phyloP scores from a whole-genome alignment of 345 rosid species.

The Aquilaria sinensis region DNA sequence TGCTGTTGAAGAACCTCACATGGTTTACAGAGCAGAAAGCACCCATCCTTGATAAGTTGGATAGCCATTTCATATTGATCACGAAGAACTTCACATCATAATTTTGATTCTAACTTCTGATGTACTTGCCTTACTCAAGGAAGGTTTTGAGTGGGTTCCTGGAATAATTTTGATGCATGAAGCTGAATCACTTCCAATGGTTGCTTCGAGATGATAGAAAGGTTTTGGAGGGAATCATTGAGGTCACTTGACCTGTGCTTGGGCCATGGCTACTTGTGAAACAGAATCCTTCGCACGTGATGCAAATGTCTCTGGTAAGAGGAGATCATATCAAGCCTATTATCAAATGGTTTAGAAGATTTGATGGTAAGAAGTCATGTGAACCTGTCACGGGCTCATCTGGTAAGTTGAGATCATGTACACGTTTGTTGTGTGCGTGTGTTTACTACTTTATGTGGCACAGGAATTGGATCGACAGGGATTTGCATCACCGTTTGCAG shows the following conservation, averaged over 20 bases:
- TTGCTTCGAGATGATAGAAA: neutral
- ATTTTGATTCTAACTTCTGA: neutral
- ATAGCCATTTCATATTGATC: no score
- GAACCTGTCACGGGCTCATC: no score
- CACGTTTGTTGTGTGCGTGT: neutral
- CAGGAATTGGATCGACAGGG: no score
- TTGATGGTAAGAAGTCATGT: conserved; percentile 19
- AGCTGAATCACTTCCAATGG: neutral
- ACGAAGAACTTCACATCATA: neutral
- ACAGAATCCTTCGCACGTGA: conserved; percentile 13
- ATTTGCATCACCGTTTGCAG: no score
- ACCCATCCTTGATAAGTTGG: neutral
- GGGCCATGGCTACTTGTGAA: neutral
- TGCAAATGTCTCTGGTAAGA: conserved; percentile 18
- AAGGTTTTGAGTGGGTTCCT: conserved; percentile 10
- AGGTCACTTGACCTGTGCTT: conserved; percentile 1
- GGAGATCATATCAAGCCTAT: conserved; percentile 16
- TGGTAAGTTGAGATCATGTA: neutral
- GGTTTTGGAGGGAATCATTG: conserved; percentile 1
- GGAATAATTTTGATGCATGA: neutral
- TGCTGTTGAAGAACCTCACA: neutral
- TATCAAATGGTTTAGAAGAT: conserved; percentile 15
- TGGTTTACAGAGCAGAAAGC: no score
- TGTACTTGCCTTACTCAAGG: conserved; percentile 8
- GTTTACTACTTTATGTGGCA: neutral